These are phyloP conservation scores for Herpetomonas muscarum DNA, from an alignment of 208 protist species.

Conservation along the genomic window DNA sequence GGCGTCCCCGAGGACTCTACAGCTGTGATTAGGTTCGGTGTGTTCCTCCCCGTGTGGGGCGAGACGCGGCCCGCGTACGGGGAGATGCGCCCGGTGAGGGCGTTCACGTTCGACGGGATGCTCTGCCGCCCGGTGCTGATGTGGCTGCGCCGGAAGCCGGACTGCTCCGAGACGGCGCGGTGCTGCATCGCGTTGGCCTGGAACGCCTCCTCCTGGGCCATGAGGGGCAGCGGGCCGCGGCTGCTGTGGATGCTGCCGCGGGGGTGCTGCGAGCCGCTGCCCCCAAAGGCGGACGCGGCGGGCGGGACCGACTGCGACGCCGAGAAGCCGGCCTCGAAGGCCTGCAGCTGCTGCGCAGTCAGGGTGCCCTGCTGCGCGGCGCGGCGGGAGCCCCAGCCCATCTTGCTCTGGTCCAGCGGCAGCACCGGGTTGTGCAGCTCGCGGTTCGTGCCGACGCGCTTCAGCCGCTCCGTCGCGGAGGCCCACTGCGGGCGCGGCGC, in stretches of 20 bases:
- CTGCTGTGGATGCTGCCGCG: not conserved
- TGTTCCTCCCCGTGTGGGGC: too few species aligned
- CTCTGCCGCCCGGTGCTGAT: conserved; percentile 1
- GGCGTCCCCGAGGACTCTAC: too few species aligned
- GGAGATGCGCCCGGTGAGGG: conserved; percentile 18
- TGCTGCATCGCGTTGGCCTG: conserved; percentile 11
- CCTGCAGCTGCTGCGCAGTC: conserved; percentile 46
- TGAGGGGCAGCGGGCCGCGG: not conserved
- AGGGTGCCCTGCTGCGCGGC: conserved; percentile 37
- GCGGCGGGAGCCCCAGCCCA: conserved; percentile 32
- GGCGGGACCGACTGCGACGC: conserved; percentile 11
- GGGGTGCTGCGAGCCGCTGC: not conserved
- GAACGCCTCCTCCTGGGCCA: conserved; percentile 30
- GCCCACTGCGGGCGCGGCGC: conserved; percentile 35
- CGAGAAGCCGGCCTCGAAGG: conserved; percentile 27
- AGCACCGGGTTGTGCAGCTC: conserved; percentile 26
- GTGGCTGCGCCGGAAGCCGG: conserved; percentile 10
- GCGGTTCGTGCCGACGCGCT: conserved; percentile 12
- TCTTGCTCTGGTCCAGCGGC: conserved; percentile 43
- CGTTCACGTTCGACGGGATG: conserved; percentile 1
- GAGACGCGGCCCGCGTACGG: too few species aligned
- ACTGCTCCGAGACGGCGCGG: conserved; percentile 17
- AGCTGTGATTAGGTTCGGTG: too few species aligned
- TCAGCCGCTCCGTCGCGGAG: conserved; percentile 48
- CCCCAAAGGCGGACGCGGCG: too few species aligned